Conservation (phyloP, 805 yeast genomes). For the Martiniozyma abietophila region DNA sequence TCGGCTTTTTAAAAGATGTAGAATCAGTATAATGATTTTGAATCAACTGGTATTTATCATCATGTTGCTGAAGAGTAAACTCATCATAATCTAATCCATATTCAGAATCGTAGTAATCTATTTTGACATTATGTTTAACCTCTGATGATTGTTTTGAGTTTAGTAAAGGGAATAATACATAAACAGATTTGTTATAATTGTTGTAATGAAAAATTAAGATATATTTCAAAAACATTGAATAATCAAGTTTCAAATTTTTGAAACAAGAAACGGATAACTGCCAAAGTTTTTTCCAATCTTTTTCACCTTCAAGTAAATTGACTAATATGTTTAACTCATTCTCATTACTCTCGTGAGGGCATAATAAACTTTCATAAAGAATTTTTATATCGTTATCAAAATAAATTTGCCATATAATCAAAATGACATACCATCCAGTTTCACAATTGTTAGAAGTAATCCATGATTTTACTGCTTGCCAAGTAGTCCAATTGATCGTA, state of each 20-base stretch:
- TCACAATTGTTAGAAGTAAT: no score
- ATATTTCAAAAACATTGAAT: conserved; percentile 15
- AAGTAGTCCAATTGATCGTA: no score
- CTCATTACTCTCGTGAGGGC: no score
- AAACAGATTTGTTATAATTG: conserved; percentile 21
- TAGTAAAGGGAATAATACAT: conserved; percentile 18
- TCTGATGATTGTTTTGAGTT: no score
- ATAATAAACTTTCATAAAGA: no score
- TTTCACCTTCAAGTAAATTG: conserved; percentile 9
- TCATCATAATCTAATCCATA: conserved; percentile 18
- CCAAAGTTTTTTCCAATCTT: conserved; percentile 11
- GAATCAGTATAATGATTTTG: conserved; percentile 17
- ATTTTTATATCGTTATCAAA: no score
- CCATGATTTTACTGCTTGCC: no score
- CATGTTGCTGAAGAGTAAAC: conserved; percentile 16
- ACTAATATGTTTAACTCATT: no score
- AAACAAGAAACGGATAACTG: conserved; percentile 16
- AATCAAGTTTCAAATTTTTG: conserved; percentile 13
- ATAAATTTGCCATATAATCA: no score
- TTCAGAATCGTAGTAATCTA: conserved; percentile 12
- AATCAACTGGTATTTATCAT: conserved; percentile 15
- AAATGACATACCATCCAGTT: no score
- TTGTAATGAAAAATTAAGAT: conserved; percentile 19
- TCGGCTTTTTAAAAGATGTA: conserved; percentile 16
- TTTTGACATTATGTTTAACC: conserved; percentile 1